Base-by-base conservation (phyloP, 805 yeast genomes). In the Dipodascus geniculatus region DNA sequence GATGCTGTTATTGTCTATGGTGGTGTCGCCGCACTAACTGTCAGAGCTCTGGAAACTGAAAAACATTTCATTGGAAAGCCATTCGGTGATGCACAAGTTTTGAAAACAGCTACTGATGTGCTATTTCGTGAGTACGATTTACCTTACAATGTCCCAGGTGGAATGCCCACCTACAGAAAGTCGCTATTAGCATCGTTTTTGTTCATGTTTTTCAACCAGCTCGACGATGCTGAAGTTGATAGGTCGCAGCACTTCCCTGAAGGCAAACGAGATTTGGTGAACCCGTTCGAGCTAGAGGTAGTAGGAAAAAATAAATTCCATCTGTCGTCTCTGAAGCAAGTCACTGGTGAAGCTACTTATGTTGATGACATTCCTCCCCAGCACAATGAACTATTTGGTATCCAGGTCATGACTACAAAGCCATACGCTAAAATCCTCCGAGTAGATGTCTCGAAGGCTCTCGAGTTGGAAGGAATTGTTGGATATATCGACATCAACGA, bases 1-100 rank as follows among this genome's bases (percentile, higher is more conserved):
- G 61, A 67, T 42, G 66, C 72, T 0, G 61, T 73, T 0, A 57
- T 74, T 17, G 73, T 69, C 1, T 74, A 70, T 54, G 79, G 79
- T 24, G 79, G 79, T 48, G 75, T 74, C 64, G 79, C 77, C 3
- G 74, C 78, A 2, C 67, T 71, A 63, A 74, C 79, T 0, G 68
- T 68, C 1, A 66, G 68, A 24, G 69, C 77, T 3, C 65, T 64
- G 42, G 63, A 72, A 19, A 66, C 76, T 1, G 66, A 64, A 51
- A 59, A 49, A 2, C 33, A 51, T 23, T 54, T 65, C 1, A 56
- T 56, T 6, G 67, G 65, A 3, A 51, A 53, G 35, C 52, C 55
- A 1, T 49, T 31, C 17, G 58, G 56, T 35, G 56, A 57, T 49
- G 58, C 56, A 9, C 54, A 53, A 0, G 62, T 68, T 20, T 56